These are phyloP conservation scores for Corynespora cassiicola DNA, from an alignment of 2,329 filamentous ascomycete genomes.

Conservation along the genomic window DNA sequence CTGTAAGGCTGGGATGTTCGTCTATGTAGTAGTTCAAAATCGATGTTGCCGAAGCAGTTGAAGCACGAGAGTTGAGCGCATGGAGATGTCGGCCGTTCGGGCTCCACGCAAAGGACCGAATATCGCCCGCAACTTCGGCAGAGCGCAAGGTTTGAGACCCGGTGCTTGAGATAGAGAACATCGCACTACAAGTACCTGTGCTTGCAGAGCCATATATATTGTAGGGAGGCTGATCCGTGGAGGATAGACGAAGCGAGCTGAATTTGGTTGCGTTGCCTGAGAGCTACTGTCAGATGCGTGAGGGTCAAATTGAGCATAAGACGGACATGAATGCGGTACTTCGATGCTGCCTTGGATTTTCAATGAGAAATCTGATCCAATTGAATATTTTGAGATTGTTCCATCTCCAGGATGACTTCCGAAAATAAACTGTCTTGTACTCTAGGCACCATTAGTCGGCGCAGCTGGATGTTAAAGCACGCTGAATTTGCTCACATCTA, in stretches of 20 bases:
- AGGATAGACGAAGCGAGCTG: constrained; percentile 16
- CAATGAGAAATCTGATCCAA: constrained; percentile 22
- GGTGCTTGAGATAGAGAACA: constrained; percentile 22
- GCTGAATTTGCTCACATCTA: constrained; percentile 19
- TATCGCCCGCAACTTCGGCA: constrained; percentile 24
- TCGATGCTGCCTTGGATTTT: constrained; percentile 21
- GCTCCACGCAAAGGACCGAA: constrained; percentile 28
- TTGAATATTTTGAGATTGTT: constrained; percentile 21
- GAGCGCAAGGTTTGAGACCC: constrained; percentile 22
- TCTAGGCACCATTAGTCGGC: constrained; percentile 13
- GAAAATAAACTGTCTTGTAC: constrained; percentile 23
- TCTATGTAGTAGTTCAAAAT: constrained; percentile 29
- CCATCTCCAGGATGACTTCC: constrained; percentile 23
- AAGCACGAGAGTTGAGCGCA: constrained; percentile 24
- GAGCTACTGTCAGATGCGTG: neutral
- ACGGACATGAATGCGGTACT: constrained; percentile 27
- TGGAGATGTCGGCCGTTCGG: constrained; percentile 25
- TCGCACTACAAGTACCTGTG: constrained; percentile 26
- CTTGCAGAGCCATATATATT: constrained; percentile 27
- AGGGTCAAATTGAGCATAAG: neutral
- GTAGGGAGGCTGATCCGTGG: constrained; percentile 14
- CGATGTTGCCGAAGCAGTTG: constrained; percentile 13
- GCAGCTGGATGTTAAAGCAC: neutral
- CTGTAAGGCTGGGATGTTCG: constrained; percentile 13
- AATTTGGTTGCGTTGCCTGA: constrained; percentile 28